A percentile compares a stretch with the other conserved stretches of the same genome.
Conservation (phyloP, 2,329 filamentous ascomycete species). For the Cercospora sp. region DNA sequence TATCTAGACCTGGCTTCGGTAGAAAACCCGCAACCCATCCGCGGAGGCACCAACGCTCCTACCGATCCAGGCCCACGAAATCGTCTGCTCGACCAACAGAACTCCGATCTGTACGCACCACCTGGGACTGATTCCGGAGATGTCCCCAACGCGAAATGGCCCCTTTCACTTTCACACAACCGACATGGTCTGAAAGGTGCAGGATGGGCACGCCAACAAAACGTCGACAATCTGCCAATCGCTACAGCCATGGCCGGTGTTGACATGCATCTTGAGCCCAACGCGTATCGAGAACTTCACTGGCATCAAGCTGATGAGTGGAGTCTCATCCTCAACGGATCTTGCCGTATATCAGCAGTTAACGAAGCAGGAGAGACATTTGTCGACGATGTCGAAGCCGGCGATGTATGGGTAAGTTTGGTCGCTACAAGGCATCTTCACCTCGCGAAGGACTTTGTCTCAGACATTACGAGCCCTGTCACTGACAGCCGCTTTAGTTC, state of each 20-base stretch:
- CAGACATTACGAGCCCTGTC: too few relatives aligned
- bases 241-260: constrained; percentile 47
- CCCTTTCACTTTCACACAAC: constrained; percentile 43
- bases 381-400: constrained; percentile 39
- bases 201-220: constrained; percentile 47
- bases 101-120: constrained; percentile 43
- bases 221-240: constrained; percentile 41
- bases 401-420: constrained; percentile 49
- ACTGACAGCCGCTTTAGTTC: constrained; percentile 38
- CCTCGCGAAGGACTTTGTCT: too few relatives aligned
- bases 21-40: constrained; percentile 45
- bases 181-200: constrained; percentile 43
- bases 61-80: constrained; percentile 44
- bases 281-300: constrained; percentile 40
- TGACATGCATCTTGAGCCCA: constrained; percentile 41
- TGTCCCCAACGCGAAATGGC: constrained; percentile 46
- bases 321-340: constrained; percentile 36
- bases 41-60: constrained; percentile 40
- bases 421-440: too few relatives aligned
- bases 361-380: constrained; percentile 38
- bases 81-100: constrained; percentile 41
- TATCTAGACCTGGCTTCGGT: constrained; percentile 43
- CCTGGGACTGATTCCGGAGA: constrained; percentile 44
- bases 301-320: constrained; percentile 41
- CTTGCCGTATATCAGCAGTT: constrained; percentile 34